phyloP scores from a whole-genome alignment of 2,329 filamentous ascomycete species.

The Polytolypa hystricis region DNA sequence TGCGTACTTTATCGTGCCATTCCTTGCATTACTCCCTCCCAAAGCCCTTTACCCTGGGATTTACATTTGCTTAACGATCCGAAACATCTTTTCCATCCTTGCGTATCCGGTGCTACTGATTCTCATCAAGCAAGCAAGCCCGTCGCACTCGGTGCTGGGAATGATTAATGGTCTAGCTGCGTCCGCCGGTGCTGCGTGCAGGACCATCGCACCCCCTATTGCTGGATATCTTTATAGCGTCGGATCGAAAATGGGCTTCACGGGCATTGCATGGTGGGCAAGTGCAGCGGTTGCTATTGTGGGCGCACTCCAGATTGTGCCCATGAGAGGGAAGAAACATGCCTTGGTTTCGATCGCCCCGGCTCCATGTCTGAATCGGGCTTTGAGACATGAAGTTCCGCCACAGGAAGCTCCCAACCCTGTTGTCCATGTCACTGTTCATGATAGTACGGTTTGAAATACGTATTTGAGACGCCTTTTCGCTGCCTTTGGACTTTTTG shows the following conservation, averaged over 20 bases:
- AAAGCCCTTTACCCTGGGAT: slow-evolving; percentile 49
- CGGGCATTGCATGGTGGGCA: slow-evolving; percentile 53
- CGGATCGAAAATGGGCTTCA: slow-evolving; percentile 46
- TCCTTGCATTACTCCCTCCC: slow-evolving; percentile 48
- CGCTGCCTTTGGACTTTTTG: background rate
- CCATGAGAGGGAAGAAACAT: slow-evolving; percentile 40
- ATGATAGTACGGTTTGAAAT: slow-evolving; percentile 4
- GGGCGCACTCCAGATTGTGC: slow-evolving; percentile 46
- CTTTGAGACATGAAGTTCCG: slow-evolving; percentile 10
- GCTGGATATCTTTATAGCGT: slow-evolving; percentile 56
- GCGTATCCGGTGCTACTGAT: slow-evolving; percentile 59
- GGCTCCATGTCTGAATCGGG: slow-evolving; percentile 18
- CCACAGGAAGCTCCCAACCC: slow-evolving; percentile 15
- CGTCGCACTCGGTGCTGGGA: slow-evolving; percentile 50
- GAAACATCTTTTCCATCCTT: slow-evolving; percentile 58
- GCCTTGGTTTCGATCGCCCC: slow-evolving; percentile 29
- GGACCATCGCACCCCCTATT: slow-evolving; percentile 58
- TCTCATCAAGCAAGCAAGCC: slow-evolving; percentile 60
- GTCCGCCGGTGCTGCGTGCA: slow-evolving; percentile 57
- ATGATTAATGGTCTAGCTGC: slow-evolving; percentile 64
- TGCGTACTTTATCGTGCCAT: slow-evolving; percentile 59
- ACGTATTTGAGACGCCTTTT: background rate
- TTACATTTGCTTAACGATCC: slow-evolving; percentile 53
- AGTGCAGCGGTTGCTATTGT: slow-evolving; percentile 45
- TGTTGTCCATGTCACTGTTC: slow-evolving; percentile 21